A percentile compares a stretch with the other conserved stretches of the same genome.
Conservation (phyloP, 768 basidiomycete species). For the Amanita rubescens region DNA sequence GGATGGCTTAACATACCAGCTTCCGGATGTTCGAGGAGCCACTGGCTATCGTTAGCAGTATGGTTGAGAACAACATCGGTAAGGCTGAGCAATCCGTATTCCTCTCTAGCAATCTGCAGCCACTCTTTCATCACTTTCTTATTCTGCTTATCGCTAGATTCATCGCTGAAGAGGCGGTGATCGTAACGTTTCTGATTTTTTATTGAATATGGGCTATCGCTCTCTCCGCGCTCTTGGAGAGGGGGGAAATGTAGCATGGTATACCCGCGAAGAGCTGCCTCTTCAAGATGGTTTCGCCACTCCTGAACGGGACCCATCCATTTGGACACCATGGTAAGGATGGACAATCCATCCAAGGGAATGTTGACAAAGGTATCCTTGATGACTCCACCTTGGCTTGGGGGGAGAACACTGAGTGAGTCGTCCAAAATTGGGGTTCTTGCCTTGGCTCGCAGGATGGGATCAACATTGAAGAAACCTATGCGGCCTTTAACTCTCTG, state of each 20-base stretch:
- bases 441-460: slow-evolving; percentile 67
- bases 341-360: slow-evolving; percentile 80
- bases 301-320: slow-evolving; percentile 88
- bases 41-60: slow-evolving; percentile 89
- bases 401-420: slow-evolving; percentile 43
- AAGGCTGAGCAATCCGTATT: slow-evolving; percentile 82
- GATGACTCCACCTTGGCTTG: slow-evolving; percentile 46
- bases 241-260: slow-evolving; percentile 99
- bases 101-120: slow-evolving; percentile 64
- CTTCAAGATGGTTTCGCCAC: slow-evolving; percentile 77
- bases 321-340: slow-evolving; percentile 90
- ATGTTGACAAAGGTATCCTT: slow-evolving; percentile 52
- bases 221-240: slow-evolving; percentile 83
- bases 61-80: slow-evolving; percentile 98
- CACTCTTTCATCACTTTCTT: slow-evolving; percentile 52
- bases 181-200: slow-evolving; percentile 83
- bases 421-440: slow-evolving; percentile 67
- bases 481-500: slow-evolving; percentile 73
- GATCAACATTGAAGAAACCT: slow-evolving; percentile 97
- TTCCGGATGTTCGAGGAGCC: slow-evolving; percentile 93
- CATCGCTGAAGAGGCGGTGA: slow-evolving; percentile 51
- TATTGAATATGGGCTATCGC: slow-evolving; percentile 91
- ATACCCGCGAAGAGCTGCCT: slow-evolving; percentile 86
- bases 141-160: slow-evolving; percentile 40
- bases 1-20: slow-evolving; percentile 49